Percentiles rank a stretch among this genome's conserved stretches.
Evolutionary conservation across 2,329 filamentous ascomycete species (phyloP).

Genomic region (Nakataea oryzae): DNA sequence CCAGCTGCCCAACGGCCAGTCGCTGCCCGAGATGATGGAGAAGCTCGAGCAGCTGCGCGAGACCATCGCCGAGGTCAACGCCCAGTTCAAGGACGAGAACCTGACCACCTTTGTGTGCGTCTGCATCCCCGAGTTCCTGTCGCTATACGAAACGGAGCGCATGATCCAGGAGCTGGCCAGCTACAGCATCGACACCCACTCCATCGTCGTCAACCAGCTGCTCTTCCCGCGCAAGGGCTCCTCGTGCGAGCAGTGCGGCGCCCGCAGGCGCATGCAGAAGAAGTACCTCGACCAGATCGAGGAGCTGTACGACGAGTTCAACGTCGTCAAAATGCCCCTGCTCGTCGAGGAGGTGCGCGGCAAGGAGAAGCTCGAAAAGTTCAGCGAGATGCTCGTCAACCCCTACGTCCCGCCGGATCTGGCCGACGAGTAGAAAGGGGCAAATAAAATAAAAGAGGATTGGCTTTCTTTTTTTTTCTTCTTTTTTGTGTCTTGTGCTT

Average conservation of each 20-base stretch:
- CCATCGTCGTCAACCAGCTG: constrained; percentile 96
- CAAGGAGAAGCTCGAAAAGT: constrained; percentile 86
- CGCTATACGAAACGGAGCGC: constrained; percentile 94
- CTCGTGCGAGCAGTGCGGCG: constrained; percentile 89
- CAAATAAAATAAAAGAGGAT: background rate
- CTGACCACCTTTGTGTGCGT: constrained; percentile 97
- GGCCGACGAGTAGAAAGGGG: constrained; percentile 6
- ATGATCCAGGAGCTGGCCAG: constrained; percentile 97
- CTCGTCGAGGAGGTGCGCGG: constrained; percentile 92
- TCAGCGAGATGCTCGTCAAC: constrained; percentile 73
- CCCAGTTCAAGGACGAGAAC: constrained; percentile 94
- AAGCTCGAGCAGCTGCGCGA: constrained; percentile 90
- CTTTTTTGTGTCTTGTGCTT: too few relatives aligned
- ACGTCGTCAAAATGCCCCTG: constrained; percentile 96
- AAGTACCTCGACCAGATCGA: constrained; percentile 99
- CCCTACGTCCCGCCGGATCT: constrained; percentile 58
- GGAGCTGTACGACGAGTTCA: constrained; percentile 97
- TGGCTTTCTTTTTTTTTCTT: background rate
- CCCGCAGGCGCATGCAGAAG: constrained; percentile 94
- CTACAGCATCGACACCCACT: constrained; percentile 92
- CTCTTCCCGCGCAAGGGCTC: constrained; percentile 81
- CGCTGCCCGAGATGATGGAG: constrained; percentile 80
- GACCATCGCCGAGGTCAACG: constrained; percentile 92
- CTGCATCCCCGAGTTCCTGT: constrained; percentile 94
- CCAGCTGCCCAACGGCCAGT: constrained; percentile 78